Conservation (phyloP, 805 yeast genomes). For the Lipomyces sp. region DNA sequence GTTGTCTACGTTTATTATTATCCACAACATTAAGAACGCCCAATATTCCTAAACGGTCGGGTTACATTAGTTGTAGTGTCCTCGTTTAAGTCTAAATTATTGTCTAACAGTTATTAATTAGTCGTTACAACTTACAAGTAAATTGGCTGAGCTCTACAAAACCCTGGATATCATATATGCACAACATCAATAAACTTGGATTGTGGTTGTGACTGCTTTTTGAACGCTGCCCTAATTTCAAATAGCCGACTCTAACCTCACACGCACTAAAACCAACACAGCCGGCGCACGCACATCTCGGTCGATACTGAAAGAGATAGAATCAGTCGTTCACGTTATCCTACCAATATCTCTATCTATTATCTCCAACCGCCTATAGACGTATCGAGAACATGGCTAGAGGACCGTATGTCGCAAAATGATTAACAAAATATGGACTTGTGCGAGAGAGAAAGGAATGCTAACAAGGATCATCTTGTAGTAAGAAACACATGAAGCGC, state of each 20-base stretch:
- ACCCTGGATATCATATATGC: no score
- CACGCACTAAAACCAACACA: background rate
- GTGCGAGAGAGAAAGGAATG: background rate
- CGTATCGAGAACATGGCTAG: slow-evolving; percentile 32
- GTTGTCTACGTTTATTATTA: no score
- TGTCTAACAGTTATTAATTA: no score
- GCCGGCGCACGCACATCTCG: background rate
- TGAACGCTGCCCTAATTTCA: no score
- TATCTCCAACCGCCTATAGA: background rate
- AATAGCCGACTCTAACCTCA: background rate
- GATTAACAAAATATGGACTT: background rate
- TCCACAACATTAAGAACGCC: no score
- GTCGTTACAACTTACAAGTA: no score
- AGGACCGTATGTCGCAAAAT: slow-evolving; percentile 35
- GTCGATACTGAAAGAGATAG: background rate
- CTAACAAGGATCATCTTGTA: slow-evolving; percentile 10
- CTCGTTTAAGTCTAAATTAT: no score
- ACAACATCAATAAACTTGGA: no score
- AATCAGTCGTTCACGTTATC: background rate
- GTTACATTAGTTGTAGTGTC: no score
- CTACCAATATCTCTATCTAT: background rate
- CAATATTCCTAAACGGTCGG: no score
- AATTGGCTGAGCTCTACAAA: no score
- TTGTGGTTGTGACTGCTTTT: no score
- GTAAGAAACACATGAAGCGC: slow-evolving; percentile 97